These are phyloP conservation scores for Penicillium sp. DNA, from an alignment of 2,329 filamentous ascomycete species.

Conservation along the genomic window DNA sequence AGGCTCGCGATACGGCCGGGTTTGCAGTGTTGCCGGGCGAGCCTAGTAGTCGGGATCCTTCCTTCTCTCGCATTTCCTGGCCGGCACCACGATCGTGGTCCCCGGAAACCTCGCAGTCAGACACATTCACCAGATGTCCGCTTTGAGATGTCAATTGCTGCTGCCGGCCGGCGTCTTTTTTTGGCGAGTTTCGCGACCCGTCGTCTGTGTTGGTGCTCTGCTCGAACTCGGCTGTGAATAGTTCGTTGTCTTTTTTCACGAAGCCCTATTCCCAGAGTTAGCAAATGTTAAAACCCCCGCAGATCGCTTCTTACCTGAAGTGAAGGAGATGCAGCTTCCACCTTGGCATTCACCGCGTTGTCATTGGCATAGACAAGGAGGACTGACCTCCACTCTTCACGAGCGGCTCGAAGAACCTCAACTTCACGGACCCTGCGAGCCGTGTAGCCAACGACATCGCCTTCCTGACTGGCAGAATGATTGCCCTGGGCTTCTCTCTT, in stretches of 20 bases:
- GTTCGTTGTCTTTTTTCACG: conserved; percentile 50
- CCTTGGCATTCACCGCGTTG: conserved; percentile 38
- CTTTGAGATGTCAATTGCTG: conserved; percentile 3
- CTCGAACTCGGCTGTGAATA: conserved; percentile 39
- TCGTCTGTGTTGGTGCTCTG: conserved; percentile 12
- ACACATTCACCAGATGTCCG: conserved; percentile 33
- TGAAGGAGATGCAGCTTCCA: conserved; percentile 31
- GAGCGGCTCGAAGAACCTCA: conserved; percentile 56
- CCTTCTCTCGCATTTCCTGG: conserved; percentile 43
- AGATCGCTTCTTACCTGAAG: conserved; percentile 36
- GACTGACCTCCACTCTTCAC: conserved; percentile 51
- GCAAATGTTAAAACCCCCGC: neutral
- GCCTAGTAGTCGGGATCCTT: conserved; percentile 24
- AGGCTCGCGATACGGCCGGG: conserved; percentile 5
- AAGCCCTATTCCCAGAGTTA: conserved; percentile 40
- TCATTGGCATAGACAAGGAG: conserved; percentile 61
- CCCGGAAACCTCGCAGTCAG: conserved; percentile 39
- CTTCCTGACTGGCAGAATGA: conserved; percentile 24
- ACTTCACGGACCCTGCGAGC: conserved; percentile 47
- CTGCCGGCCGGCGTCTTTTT: neutral
- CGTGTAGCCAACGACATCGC: conserved; percentile 41
- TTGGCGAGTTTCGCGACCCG: neutral
- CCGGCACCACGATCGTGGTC: conserved; percentile 29
- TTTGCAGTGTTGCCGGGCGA: conserved; percentile 12
- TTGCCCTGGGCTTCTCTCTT: conserved; percentile 20